phyloP scores from a whole-genome alignment of 768 basidiomycete species.

The Mycena sanguinolenta region DNA sequence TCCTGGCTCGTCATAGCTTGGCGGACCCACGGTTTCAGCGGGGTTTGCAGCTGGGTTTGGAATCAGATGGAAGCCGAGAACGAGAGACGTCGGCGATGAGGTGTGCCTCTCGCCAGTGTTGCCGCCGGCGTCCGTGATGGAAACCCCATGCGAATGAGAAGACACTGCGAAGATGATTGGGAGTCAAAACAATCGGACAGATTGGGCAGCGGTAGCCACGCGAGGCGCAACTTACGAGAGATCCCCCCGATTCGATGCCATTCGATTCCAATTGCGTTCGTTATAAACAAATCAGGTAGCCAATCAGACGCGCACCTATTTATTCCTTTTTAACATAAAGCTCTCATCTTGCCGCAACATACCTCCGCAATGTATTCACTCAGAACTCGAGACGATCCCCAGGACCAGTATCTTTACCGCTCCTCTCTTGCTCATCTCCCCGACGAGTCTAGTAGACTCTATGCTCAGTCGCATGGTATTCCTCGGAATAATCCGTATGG shows the following conservation, averaged over 20 bases:
- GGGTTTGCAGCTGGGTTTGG: neutral
- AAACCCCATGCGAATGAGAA: constrained; percentile 6
- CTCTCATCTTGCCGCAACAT: neutral
- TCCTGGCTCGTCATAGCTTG: neutral
- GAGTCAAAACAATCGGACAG: constrained; percentile 14
- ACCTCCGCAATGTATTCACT: constrained; percentile 10
- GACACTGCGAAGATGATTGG: constrained; percentile 4
- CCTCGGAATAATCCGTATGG: constrained; percentile 10
- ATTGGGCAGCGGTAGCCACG: constrained; percentile 10
- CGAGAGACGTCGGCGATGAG: neutral
- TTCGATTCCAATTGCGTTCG: no score
- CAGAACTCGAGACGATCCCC: constrained; percentile 22
- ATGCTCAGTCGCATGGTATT: constrained; percentile 13
- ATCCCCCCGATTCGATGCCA: constrained; percentile 18
- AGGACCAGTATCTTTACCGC: constrained; percentile 18
- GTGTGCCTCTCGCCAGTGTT: neutral
- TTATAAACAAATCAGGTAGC: constrained; percentile 3
- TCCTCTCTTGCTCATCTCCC: constrained; percentile 5
- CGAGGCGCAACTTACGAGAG: constrained; percentile 6
- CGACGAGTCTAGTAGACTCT: constrained; percentile 22
- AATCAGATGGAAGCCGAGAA: constrained; percentile 10
- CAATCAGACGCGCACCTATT: constrained; percentile 1
- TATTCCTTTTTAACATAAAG: neutral
- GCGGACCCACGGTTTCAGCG: constrained; percentile 26
- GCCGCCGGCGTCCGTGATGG: neutral